A percentile compares a stretch with the other conserved stretches of the same genome.
phyloP scores from a whole-genome alignment of 2,329 filamentous ascomycete species.

The Aphanocladium album region DNA sequence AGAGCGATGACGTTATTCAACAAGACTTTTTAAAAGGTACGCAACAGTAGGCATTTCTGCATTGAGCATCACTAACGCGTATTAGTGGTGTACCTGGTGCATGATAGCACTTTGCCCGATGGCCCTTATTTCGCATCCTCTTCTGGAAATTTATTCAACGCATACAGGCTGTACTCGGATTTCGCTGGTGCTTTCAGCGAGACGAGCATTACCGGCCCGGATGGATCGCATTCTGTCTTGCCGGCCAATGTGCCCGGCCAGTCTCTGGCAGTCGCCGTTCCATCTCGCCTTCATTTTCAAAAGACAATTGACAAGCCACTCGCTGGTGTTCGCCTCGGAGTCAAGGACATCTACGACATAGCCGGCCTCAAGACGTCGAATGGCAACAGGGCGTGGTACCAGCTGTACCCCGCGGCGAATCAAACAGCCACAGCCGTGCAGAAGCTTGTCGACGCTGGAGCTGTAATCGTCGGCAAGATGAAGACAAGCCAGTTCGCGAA shows the following conservation, averaged over 20 bases:
- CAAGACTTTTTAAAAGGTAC: slow-evolving; percentile 13
- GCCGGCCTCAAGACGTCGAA: slow-evolving; percentile 46
- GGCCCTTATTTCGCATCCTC: slow-evolving; percentile 18
- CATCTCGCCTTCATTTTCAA: slow-evolving; percentile 52
- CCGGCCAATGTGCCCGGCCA: slow-evolving; percentile 14
- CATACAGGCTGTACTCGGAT: slow-evolving; percentile 22
- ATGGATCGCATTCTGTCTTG: slow-evolving; percentile 9
- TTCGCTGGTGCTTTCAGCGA: slow-evolving; percentile 18
- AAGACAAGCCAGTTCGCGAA: slow-evolving; percentile 42
- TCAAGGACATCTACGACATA: slow-evolving; percentile 58
- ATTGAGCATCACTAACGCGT: background rate
- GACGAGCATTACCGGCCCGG: background rate
- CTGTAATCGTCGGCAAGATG: slow-evolving; percentile 42
- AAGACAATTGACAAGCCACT: slow-evolving; percentile 45
- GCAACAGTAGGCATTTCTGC: no score
- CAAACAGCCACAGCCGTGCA: slow-evolving; percentile 48
- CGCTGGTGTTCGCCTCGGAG: slow-evolving; percentile 49
- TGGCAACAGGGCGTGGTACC: slow-evolving; percentile 53
- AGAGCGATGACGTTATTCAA: slow-evolving; percentile 15
- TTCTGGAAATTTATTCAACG: slow-evolving; percentile 14
- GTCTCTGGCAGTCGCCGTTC: slow-evolving; percentile 35
- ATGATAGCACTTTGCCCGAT: background rate
- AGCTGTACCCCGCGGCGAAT: slow-evolving; percentile 44
- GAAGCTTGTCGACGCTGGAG: slow-evolving; percentile 53
- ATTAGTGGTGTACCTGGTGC: background rate